Evolutionary conservation across 768 basidiomycete species (phyloP), one percentile per base, ranked within the genome.

Genomic region (Phylloporus sp.): DNA sequence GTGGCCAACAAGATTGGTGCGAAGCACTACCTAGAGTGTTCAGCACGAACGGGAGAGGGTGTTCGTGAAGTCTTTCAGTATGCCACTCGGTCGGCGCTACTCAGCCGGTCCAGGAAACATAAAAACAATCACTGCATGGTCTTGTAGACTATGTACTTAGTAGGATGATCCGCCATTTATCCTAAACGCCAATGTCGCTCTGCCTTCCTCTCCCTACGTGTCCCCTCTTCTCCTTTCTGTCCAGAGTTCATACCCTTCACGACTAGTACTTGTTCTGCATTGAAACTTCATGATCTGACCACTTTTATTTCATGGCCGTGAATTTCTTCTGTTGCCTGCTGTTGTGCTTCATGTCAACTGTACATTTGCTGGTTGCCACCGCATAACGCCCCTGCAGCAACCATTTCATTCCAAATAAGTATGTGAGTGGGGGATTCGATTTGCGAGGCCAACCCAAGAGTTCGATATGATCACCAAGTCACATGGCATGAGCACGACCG

Each of bases 1-100:
- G 88, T 97, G 29, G 85, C 90, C 22, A 88, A 91, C 77, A 95
- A 97, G 87, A 98, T 99, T 61, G 89, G 89, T 26, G 95, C 97
- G 6, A 90, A 85, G 73, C 87, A 92, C 67, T 99, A 98, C 72
- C 85, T 99, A 47, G 97, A 99, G 71, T 99, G 97, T 72, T 95
- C 92, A 48, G 94, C 94, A 69, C 88, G 87, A 79, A 86, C 92
- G 15, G 94, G 95, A 53, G 93, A 97, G 73, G 95, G 95, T 60
- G 95, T 99, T 43, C 86, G 90, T 56, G 95, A 98, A 73, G 95
- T 99, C 40, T 99, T 99, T 84, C 93, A 98, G 74, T 90, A 88
- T 60, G 97, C 97, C 47, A 97, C 95, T 23, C 86, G 93, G 57
- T 87, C 91, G 36, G 95, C 95, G 24, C 82, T 98, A 32, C 79